A percentile compares a stretch with the other conserved stretches of the same genome.
Evolutionary conservation across 2,329 filamentous ascomycete species (phyloP).

Genomic region (Triangularia verruculosa): DNA sequence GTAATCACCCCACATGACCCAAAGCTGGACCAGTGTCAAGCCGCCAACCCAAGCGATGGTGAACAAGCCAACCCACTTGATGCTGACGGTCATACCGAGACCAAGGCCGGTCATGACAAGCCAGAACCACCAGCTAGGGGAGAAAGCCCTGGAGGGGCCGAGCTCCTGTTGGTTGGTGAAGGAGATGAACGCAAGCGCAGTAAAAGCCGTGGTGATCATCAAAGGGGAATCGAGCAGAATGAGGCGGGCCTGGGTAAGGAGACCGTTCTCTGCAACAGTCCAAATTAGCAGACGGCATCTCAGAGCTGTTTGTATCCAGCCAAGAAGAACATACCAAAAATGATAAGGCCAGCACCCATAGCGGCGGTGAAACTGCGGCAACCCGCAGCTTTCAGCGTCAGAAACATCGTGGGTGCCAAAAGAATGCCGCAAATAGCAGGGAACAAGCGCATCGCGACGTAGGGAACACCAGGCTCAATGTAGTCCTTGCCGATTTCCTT

Average conservation of each 20-base stretch:
- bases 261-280: conserved; percentile 72
- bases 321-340: conserved; percentile 70
- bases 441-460: conserved; percentile 94
- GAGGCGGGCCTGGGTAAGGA: conserved; percentile 89
- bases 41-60: conserved; percentile 97
- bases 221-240: conserved; percentile 96
- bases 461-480: conserved; percentile 87
- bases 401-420: conserved; percentile 87
- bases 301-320: neutral
- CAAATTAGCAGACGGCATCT: conserved; percentile 25
- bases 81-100: conserved; percentile 85
- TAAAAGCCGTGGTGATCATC: conserved; percentile 89
- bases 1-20: conserved; percentile 87
- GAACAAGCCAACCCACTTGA: conserved; percentile 99
- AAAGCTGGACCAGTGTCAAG: conserved; percentile 87
- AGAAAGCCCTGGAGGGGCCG: conserved; percentile 83
- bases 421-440: conserved; percentile 86
- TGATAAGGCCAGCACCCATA: conserved; percentile 80
- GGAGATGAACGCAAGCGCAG: conserved; percentile 82
- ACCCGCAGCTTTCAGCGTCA: conserved; percentile 86
- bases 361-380: conserved; percentile 83
- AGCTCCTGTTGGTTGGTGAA: conserved; percentile 98
- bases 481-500: conserved; percentile 99
- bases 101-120: conserved; percentile 80
- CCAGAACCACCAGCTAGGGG: conserved; percentile 97